Conservation (phyloP, 306 rosid genomes). For the Dryas alaskensis region DNA sequence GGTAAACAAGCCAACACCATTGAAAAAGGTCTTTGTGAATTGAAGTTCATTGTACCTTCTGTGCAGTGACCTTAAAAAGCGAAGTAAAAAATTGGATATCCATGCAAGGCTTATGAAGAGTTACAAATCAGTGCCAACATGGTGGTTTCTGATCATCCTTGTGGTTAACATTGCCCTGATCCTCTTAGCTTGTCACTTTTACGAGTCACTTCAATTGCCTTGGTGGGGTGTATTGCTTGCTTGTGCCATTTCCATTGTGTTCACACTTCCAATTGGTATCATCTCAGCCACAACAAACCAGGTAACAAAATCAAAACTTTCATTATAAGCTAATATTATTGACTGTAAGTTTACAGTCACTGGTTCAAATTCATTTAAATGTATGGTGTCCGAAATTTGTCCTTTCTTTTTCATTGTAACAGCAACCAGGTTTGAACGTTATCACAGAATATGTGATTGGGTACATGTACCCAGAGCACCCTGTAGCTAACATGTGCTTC, state of each 20-base stretch:
- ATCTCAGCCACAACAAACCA: constrained; percentile 78
- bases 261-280: constrained; percentile 73
- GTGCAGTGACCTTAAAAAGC: constrained; percentile 45
- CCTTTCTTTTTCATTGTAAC: constrained; percentile 21
- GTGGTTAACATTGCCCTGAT: constrained; percentile 57
- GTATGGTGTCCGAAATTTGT: constrained; percentile 10
- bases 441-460: constrained; percentile 88
- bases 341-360: background rate
- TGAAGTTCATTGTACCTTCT: constrained; percentile 11
- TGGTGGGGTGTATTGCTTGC: constrained; percentile 92
- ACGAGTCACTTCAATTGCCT: constrained; percentile 70
- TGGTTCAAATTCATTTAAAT: constrained; percentile 3
- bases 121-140: constrained; percentile 61
- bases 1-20: no score
- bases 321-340: background rate
- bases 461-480: constrained; percentile 78
- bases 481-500: constrained; percentile 96
- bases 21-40: background rate
- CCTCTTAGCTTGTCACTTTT: constrained; percentile 46
- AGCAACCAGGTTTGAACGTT: constrained; percentile 79
- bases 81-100: constrained; percentile 42
- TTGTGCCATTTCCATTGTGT: constrained; percentile 56
- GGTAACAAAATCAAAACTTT: constrained; percentile 33
- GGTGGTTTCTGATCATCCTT: constrained; percentile 69
- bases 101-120: constrained; percentile 69